Percentiles rank a stretch among this genome's conserved stretches.
Evolutionary conservation across 2,329 filamentous ascomycete species (phyloP).

Genomic region (Apiospora sp.): DNA sequence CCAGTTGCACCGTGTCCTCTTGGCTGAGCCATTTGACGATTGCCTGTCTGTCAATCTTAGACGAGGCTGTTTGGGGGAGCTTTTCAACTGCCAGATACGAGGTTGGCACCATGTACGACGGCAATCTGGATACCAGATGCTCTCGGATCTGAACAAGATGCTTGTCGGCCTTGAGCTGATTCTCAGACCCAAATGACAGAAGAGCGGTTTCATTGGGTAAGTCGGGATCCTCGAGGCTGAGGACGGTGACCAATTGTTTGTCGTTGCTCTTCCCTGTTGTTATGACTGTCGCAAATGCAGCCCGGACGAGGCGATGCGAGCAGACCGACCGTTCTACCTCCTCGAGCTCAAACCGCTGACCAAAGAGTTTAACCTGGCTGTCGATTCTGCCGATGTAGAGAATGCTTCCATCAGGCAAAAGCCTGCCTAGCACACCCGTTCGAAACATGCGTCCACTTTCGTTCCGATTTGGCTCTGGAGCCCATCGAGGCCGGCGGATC

Average conservation of each 20-base stretch:
- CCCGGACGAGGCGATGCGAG: not conserved
- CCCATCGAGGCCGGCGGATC: slow-evolving; percentile 23
- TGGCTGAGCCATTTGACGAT: slow-evolving; percentile 2
- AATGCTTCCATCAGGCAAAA: slow-evolving; percentile 17
- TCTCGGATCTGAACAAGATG: not conserved
- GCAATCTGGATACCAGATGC: not conserved
- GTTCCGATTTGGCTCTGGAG: not conserved
- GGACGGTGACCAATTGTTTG: not conserved
- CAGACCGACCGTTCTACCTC: not conserved
- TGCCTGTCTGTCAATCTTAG: not conserved
- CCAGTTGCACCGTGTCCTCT: not conserved
- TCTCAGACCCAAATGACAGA: too few species aligned
- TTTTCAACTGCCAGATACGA: not conserved
- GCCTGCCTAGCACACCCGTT: slow-evolving; percentile 8
- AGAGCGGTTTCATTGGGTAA: not conserved
- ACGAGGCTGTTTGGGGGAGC: not conserved
- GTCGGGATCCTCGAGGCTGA: not conserved
- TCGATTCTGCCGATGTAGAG: not conserved
- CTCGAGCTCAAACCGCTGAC: slow-evolving; percentile 13
- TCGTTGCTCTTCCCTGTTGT: not conserved
- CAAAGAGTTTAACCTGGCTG: slow-evolving; percentile 13
- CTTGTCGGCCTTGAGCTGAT: too few species aligned
- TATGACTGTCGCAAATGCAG: not conserved
- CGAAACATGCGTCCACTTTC: not conserved
- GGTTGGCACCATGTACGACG: not conserved